These are phyloP conservation scores for Didymella pinodella DNA, from an alignment of 2,329 filamentous ascomycete genomes.

Conservation along the genomic window DNA sequence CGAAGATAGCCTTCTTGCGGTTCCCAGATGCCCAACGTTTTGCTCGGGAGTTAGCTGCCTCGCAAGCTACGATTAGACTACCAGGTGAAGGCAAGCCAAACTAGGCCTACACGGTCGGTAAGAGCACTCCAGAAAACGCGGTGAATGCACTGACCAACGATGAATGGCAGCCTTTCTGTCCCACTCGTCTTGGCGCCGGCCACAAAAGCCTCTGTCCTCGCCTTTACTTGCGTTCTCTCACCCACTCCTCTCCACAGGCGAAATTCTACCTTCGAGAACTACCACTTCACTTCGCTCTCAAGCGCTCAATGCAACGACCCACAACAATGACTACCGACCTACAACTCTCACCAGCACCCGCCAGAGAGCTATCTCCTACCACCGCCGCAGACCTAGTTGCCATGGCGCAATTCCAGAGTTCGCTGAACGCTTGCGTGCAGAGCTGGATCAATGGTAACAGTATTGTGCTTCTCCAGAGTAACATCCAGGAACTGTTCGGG, in stretches of 20 bases:
- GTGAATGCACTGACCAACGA: no score
- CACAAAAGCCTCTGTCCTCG: constrained; percentile 14
- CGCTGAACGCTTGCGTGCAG: constrained; percentile 18
- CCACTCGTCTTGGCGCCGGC: constrained; percentile 16
- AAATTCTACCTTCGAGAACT: background rate
- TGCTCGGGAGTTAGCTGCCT: no score
- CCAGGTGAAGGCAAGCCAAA: no score
- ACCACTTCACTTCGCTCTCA: background rate
- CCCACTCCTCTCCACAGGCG: background rate
- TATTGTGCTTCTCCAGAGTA: constrained; percentile 14
- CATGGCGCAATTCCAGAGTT: constrained; percentile 17
- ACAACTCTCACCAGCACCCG: constrained; percentile 7
- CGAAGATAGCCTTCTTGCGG: no score
- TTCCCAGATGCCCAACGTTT: no score
- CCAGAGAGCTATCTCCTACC: background rate
- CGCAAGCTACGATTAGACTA: no score
- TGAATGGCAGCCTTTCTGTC: no score
- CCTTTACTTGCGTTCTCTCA: constrained; percentile 7
- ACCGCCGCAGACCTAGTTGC: constrained; percentile 5
- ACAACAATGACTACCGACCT: constrained; percentile 17
- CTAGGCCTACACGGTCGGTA: no score
- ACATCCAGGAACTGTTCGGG: constrained; percentile 25
- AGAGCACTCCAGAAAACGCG: no score
- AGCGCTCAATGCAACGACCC: background rate
- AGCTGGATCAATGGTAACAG: constrained; percentile 16